Base-by-base conservation (phyloP, 2,329 filamentous ascomycete species). In the Colletotrichum incanum region DNA sequence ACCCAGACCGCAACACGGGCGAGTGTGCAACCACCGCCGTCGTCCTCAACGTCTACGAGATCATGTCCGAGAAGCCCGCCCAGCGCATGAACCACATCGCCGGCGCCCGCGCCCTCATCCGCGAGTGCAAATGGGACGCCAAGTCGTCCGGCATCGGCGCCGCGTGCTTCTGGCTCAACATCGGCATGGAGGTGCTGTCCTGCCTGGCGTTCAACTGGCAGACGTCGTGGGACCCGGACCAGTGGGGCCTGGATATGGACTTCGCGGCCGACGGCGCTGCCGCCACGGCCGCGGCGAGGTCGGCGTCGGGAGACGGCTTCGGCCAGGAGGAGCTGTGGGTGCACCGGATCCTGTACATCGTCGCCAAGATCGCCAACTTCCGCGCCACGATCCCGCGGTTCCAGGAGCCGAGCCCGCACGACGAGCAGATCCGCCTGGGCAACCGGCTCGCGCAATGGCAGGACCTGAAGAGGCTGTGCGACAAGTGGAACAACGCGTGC, bases 81-180 rank as follows among this genome's bases (percentile, higher is more conserved):
- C 91, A 94, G 76, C 89, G 93, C n/a, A 96, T 96, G 92, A 95
- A 93, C 76, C 95, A 98, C 78, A 95, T 96, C 75, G 92, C 93
- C 0, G 94, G 94, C 6, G 94, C 94, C 12, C 89, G 94, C 65
- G 94, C 94, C 1, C 85, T 98, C 61, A 95, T 98, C 77, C 94
- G 94, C 73, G 94, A 98, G 79, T 98, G 95, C 77, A 91, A 92
- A 5, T 98, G 96, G 96, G 93, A 94, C 77, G 94, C 94, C 0
- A 90, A 87, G 73, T 93, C 93, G 45, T 89, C 87, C 1, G 95
- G 95, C 0, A 90, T 98, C 26, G 95, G 94, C 0, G 90, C 92
- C 0, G 94, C 95, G 1, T 98, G 95, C 80, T 98, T 98, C 83
- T 98, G 96, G 95, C 86, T 98, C 47, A 98, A 97, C 77, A 91